Base-by-base conservation (phyloP, 106 monocot genomes). In the Phalaenopsis aphrodite region DNA sequence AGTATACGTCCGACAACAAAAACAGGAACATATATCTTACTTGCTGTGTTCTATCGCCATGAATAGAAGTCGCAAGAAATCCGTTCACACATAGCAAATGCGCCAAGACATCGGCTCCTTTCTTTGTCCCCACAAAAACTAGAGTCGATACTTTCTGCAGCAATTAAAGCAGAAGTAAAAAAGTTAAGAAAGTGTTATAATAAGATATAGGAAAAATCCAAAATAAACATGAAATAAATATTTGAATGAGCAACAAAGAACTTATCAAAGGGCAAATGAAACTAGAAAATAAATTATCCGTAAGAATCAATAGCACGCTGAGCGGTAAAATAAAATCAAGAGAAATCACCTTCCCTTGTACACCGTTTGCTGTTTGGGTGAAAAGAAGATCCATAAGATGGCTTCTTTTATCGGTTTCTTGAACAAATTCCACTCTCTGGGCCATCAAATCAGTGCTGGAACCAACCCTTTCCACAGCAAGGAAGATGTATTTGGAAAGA, bases 121-220 rank as follows among this genome's bases (percentile, higher is more conserved):
- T 90, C 41, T 90, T 90, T 47, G 90, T 90, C 73, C 85, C 90
- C 78, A 90, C 90, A 85, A 90, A 90, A 42, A 90, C 85, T 73
- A 90, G 69, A 21, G 90, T 90, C 41, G 87, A 68, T 65, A 85
- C 75, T 87, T 85, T 87, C 90, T 90, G 85, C 81, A 83, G 38
- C 15, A 18, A 65, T 16, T 3, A 78, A 78, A 57, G 30, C 37
- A 65, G 77, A 52, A 56, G 18, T 11, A 77, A 18, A 30, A 79
- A 11, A 55, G 12, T 46, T 2, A 49, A 77, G 12, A 69, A 38
- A 5, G 14, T 6, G 24, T 21, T n/a, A 30, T 8, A 5, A 66
- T 69, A 11, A 11, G 9, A 39, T 3, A 30, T 38, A 69, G 11
- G 38, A 38, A 11, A 52, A 52, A 52, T 14, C 3, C 52, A 52